A percentile compares a stretch with the other conserved stretches of the same genome.
Conservation (phyloP, 257 asterid species). For the Gentiana straminea region DNA sequence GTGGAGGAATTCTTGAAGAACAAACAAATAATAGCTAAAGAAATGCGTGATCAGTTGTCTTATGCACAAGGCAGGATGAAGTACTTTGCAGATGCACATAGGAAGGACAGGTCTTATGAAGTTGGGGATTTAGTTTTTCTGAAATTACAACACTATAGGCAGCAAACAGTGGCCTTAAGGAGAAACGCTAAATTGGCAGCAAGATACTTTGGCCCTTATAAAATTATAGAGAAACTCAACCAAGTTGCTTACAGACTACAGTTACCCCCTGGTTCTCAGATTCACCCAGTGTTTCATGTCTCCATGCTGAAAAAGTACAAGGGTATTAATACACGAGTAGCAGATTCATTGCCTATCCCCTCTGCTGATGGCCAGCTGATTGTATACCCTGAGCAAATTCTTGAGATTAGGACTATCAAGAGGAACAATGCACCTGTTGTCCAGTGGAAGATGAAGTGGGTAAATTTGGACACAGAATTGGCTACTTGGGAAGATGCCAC, state of each 20-base stretch:
- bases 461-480: background rate
- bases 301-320: background rate
- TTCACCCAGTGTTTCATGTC: constrained; percentile 2
- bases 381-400: background rate
- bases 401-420: background rate
- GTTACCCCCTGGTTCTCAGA: background rate
- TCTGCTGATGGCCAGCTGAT: background rate
- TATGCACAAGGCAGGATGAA: background rate
- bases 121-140: background rate
- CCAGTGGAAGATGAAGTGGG: background rate
- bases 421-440: background rate
- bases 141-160: background rate
- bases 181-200: background rate
- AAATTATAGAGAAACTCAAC: background rate
- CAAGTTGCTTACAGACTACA: background rate
- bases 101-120: background rate
- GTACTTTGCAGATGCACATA: no score
- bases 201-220: background rate
- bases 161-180: background rate
- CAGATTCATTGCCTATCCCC: background rate
- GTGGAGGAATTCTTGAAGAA: background rate
- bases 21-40: background rate
- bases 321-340: no score
- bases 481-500: background rate
- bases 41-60: background rate